phyloP scores from a whole-genome alignment of 176 grass and related monocot genomes.

The Musa beccarii region DNA sequence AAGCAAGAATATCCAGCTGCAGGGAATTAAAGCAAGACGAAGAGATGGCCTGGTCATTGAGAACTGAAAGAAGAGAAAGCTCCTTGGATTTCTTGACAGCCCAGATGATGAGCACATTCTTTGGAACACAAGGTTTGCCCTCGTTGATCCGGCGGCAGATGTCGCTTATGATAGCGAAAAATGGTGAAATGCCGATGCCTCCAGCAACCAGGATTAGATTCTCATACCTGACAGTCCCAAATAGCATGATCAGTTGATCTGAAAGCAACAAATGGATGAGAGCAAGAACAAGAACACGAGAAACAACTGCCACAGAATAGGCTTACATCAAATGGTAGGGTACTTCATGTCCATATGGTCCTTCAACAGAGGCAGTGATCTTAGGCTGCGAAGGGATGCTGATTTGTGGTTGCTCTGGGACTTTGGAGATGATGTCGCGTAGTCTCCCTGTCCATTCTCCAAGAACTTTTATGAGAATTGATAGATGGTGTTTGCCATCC shows the following conservation, averaged over 20 bases:
- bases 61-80: constrained; percentile 67
- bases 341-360: constrained; percentile 88
- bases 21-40: constrained; percentile 46
- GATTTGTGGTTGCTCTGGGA: constrained; percentile 29
- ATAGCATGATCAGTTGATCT: neutral
- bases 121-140: constrained; percentile 56
- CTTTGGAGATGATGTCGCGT: constrained; percentile 44
- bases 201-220: constrained; percentile 97
- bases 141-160: constrained; percentile 68
- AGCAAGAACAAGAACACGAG: neutral
- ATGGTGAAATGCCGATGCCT: constrained; percentile 86
- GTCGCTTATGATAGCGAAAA: constrained; percentile 82
- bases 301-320: neutral
- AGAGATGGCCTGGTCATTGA: constrained; percentile 50
- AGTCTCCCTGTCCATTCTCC: constrained; percentile 77
- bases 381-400: constrained; percentile 14
- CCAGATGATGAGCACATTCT: constrained; percentile 81
- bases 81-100: constrained; percentile 82
- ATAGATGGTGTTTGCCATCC: constrained; percentile 82
- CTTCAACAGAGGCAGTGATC: constrained; percentile 80
- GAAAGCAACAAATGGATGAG: neutral
- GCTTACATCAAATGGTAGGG: constrained; percentile 95
- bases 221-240: constrained; percentile 50
- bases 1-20: constrained; percentile 70
- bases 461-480: constrained; percentile 90